Base-by-base conservation (phyloP, 768 basidiomycete genomes). In the Fibroporia radiculosa region DNA sequence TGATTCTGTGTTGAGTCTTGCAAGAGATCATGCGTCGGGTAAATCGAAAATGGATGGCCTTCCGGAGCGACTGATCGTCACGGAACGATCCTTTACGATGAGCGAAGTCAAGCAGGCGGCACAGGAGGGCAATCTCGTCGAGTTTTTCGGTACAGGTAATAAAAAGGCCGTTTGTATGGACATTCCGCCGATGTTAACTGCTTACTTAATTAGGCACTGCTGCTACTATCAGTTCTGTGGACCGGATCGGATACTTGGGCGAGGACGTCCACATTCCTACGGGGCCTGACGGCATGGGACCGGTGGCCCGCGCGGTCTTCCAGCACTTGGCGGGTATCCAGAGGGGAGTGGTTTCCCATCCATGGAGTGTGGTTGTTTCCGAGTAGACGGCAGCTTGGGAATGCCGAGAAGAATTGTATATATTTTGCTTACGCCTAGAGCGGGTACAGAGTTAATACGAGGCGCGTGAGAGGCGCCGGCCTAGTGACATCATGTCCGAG, bases 81-180 rank as follows among this genome's bases (percentile, higher is more conserved):
- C 74, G 1, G 88, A 92, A 56, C 76, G 86, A 7, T 67, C 74
- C 6, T 77, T 92, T 34, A 82, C 76, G 25, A 90, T 92, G 84
- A 67, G 66, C 32, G 88, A 90, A 59, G 73, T 92, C 36, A 73
- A 80, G 54, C 70, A 59, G 31, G 74, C 68, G 8, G 60, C 65
- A 16, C 46, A 62, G 47, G 41, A 57, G 6, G 73, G 75, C n/a
- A 56, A 54, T 1, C 65, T 77, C 29, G 59, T 74, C 20, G 75
- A 77, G 57, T 58, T 75, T 27, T 77, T 77, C 53, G 75, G 75
- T 19, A 52, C 67, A 10, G 74, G 73, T 42, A 44, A 35, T 47
- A n/a, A n/a, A n/a, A n/a, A n/a, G n/a, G n/a, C n/a, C n/a, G n/a
- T n/a, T n/a, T n/a, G n/a, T n/a, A n/a, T n/a, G n/a, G n/a, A n/a